These are phyloP conservation scores for Thraustochytrium sp. DNA, from an alignment of 352 stramenopile genomes.

Conservation along the genomic window DNA sequence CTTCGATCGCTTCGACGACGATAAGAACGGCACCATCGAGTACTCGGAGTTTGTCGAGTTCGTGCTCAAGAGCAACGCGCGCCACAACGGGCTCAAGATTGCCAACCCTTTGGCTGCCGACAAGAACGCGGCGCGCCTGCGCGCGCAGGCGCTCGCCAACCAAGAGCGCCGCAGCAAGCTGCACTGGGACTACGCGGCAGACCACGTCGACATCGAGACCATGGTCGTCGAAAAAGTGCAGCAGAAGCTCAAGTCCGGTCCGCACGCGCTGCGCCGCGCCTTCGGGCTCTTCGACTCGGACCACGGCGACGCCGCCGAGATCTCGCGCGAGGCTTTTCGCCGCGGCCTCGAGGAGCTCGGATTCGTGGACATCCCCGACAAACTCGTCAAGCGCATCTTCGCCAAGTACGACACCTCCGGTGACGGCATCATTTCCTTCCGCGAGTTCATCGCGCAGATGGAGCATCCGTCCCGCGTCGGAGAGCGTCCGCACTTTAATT, in stretches of 20 bases:
- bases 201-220: constrained; percentile 25
- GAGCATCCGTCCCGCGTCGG: background rate
- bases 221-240: constrained; percentile 22
- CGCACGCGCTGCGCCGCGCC: constrained; percentile 4
- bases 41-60: constrained; percentile 37
- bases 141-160: constrained; percentile 17
- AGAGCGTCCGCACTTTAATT: background rate
- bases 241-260: constrained; percentile 13
- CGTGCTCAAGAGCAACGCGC: constrained; percentile 6
- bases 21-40: constrained; percentile 33
- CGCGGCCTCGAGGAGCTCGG: background rate
- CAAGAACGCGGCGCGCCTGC: background rate
- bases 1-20: constrained; percentile 21
- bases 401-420: constrained; percentile 32
- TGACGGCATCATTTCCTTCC: constrained; percentile 23
- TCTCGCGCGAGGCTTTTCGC: background rate
- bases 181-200: constrained; percentile 21
- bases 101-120: background rate
- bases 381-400: constrained; percentile 9
- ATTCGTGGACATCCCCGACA: background rate
- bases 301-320: constrained; percentile 11
- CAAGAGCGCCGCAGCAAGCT: background rate
- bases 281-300: constrained; percentile 33
- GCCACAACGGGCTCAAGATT: background rate
- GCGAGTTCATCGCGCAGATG: constrained; percentile 4